Percentiles rank a stretch among this genome's conserved stretches.
These are phyloP conservation scores for Fraxinus platypoda DNA, from an alignment of 305 asterid species.

Conservation along the genomic window DNA sequence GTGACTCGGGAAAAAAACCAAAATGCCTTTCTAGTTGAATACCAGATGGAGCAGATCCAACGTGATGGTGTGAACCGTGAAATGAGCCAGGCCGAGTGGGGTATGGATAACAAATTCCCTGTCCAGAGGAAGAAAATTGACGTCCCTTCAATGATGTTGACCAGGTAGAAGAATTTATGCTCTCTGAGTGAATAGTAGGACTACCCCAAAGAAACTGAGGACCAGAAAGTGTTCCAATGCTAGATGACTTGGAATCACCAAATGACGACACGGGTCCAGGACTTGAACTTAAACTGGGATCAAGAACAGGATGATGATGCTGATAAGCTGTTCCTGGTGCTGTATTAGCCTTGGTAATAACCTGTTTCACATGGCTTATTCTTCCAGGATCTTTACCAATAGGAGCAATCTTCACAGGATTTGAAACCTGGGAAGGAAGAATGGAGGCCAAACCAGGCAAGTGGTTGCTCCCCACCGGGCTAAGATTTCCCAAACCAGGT, in stretches of 20 bases:
- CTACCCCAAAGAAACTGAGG: constrained; percentile 98
- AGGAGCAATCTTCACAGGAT: constrained; percentile 76
- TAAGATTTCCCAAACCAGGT: constrained; percentile 50
- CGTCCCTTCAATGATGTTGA: constrained; percentile 49
- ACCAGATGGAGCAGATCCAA: constrained; percentile 97
- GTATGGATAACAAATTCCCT: constrained; percentile 50
- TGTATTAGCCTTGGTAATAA: constrained; percentile 22
- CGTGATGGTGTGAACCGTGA: constrained; percentile 64
- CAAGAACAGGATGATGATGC: constrained; percentile 47
- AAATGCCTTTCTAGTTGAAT: constrained; percentile 69
- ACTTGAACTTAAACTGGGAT: constrained; percentile 51
- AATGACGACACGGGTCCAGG: constrained; percentile 56
- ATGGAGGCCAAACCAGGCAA: constrained; percentile 85
- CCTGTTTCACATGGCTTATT: constrained; percentile 38
- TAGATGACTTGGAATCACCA: constrained; percentile 59
- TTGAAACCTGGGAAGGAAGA: constrained; percentile 59
- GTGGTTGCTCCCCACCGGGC: constrained; percentile 58
- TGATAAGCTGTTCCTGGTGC: constrained; percentile 35
- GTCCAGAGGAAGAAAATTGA: constrained; percentile 48
- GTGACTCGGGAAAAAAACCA: constrained; percentile 79
- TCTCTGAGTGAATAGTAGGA: constrained; percentile 63
- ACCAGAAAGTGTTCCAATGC: constrained; percentile 84
- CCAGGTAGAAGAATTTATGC: constrained; percentile 52
- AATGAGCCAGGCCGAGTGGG: constrained; percentile 50
- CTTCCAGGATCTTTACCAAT: constrained; percentile 73